A percentile compares a stretch with the other conserved stretches of the same genome.
phyloP scores from a whole-genome alignment of 306 rosid species.

The Lathyrus oleraceus region DNA sequence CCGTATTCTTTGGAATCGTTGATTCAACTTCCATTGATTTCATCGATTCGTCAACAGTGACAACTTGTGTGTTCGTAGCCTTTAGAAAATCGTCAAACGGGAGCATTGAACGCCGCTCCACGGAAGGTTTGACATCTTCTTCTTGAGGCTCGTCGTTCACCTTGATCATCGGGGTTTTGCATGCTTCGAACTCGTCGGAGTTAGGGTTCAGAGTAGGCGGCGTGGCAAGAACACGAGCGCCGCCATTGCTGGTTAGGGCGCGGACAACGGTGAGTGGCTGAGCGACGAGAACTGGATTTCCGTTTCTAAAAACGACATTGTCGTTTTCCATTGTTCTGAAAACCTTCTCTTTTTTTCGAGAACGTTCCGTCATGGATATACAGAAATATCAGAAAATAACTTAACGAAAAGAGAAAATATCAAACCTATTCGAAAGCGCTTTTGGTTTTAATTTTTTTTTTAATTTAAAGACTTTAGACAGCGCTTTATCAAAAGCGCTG shows the following conservation, averaged over 20 bases:
- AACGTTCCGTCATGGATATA: neutral
- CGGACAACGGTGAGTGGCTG: slow-evolving; percentile 42
- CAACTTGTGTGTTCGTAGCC: slow-evolving; percentile 35
- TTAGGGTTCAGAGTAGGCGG: neutral
- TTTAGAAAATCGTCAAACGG: slow-evolving; percentile 32
- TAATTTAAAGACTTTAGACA: no score
- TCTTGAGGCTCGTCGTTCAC: slow-evolving; percentile 9
- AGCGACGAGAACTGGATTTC: neutral
- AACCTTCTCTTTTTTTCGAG: slow-evolving; percentile 20
- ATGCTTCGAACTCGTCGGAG: no score
- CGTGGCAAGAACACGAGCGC: slow-evolving; percentile 49
- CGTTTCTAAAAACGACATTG: slow-evolving; percentile 31
- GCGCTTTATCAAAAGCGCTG: no score
- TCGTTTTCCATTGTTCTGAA: neutral
- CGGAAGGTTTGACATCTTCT: slow-evolving; percentile 10
- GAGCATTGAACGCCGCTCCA: neutral
- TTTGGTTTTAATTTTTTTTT: no score
- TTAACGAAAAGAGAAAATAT: no score
- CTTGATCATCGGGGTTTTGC: neutral
- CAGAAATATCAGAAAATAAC: neutral
- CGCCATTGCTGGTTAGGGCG: slow-evolving; percentile 52
- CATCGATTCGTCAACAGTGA: slow-evolving; percentile 36
- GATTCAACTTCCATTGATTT: slow-evolving; percentile 14
- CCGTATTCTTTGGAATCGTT: neutral
- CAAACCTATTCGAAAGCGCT: no score